Percentiles rank a stretch among this genome's conserved stretches.
Conservation (phyloP, 345 rosid genomes). For the Pistacia atlantica region DNA sequence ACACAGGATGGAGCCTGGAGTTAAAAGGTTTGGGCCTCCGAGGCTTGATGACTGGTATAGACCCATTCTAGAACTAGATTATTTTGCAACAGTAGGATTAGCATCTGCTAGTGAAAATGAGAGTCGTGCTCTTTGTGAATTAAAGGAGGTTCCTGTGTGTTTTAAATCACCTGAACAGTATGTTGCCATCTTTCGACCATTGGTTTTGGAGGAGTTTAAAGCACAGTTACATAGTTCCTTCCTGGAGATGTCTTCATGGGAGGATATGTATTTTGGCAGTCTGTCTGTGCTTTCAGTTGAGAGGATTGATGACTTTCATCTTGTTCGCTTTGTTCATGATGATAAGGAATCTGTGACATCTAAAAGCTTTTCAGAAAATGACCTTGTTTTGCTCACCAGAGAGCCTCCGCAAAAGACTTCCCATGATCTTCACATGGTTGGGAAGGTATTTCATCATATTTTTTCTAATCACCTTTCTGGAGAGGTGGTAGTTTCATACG, state of each 20-base stretch:
- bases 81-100: conserved; percentile 70
- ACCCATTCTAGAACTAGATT: conserved; percentile 83
- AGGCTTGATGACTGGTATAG: conserved; percentile 96
- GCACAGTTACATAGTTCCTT: conserved; percentile 88
- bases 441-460: conserved; percentile 63
- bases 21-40: conserved; percentile 82
- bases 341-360: conserved; percentile 54
- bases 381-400: conserved; percentile 87
- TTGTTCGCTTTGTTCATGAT: conserved; percentile 90
- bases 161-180: conserved; percentile 85
- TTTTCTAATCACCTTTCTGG: neutral
- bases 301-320: conserved; percentile 94
- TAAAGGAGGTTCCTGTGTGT: conserved; percentile 84
- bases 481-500: neutral
- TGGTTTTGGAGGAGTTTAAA: conserved; percentile 95
- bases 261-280: conserved; percentile 71
- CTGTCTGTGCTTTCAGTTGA: conserved; percentile 88
- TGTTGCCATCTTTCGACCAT: conserved; percentile 80
- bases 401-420: conserved; percentile 56
- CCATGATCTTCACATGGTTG: conserved; percentile 74
- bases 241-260: conserved; percentile 81
- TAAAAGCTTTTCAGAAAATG: conserved; percentile 80
- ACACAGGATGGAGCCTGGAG: conserved; percentile 54
- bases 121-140: conserved; percentile 40
- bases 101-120: conserved; percentile 49